Conservation (phyloP, 768 basidiomycete genomes). For the Amanita subjunquillea region DNA sequence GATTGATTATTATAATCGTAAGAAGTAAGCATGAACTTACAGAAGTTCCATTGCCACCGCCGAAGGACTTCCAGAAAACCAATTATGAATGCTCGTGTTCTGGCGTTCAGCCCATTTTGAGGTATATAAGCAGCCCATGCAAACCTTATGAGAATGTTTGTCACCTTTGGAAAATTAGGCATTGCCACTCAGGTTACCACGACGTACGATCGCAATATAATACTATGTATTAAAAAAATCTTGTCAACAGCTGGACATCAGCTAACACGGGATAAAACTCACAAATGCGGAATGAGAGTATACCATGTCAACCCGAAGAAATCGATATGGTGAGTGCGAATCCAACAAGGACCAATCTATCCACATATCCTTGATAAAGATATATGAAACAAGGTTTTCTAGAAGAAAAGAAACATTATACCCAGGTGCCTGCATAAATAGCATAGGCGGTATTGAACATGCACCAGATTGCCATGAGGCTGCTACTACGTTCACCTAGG, state of each 20-base stretch:
- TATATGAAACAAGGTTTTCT: too few relatives aligned
- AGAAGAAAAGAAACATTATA: slow-evolving; percentile 19
- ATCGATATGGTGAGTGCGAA: slow-evolving; percentile 38
- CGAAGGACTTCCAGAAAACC: slow-evolving; percentile 70
- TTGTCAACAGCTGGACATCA: neutral
- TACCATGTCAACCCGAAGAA: slow-evolving; percentile 67
- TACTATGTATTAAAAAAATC: slow-evolving; percentile 35
- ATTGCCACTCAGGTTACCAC: neutral
- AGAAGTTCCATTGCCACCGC: slow-evolving; percentile 88
- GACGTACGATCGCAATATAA: slow-evolving; percentile 65
- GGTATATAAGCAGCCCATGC: slow-evolving; percentile 78
- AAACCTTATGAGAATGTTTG: slow-evolving; percentile 71
- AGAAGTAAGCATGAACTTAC: slow-evolving; percentile 30
- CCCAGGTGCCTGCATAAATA: slow-evolving; percentile 72
- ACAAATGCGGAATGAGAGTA: slow-evolving; percentile 59
- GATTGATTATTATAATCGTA: neutral
- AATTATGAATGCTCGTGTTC: slow-evolving; percentile 54
- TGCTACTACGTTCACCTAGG: slow-evolving; percentile 25
- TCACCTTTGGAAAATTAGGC: slow-evolving; percentile 30
- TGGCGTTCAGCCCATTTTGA: slow-evolving; percentile 29
- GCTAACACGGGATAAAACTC: slow-evolving; percentile 12
- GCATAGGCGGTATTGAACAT: slow-evolving; percentile 55
- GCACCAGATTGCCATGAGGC: slow-evolving; percentile 59
- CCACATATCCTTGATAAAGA: slow-evolving; percentile 44
- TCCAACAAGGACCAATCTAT: slow-evolving; percentile 90